Conservation (phyloP, 164 flowering plant species). For the Malania oleifera region DNA sequence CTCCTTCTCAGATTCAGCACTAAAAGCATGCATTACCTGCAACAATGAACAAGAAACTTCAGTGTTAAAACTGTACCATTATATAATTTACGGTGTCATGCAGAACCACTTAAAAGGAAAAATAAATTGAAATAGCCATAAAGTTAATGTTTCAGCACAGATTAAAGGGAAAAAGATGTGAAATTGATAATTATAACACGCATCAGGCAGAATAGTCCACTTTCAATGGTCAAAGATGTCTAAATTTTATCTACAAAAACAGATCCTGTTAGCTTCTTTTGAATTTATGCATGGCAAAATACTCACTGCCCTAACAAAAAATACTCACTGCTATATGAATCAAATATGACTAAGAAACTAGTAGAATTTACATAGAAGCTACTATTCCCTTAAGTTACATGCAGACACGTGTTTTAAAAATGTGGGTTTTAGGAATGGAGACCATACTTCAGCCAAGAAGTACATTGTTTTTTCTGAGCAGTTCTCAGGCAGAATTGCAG, state of each 20-base stretch:
- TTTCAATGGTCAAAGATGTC: too few relatives aligned
- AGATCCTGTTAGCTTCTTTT: too few relatives aligned
- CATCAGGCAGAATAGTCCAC: too few relatives aligned
- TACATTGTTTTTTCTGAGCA: conserved; percentile 56
- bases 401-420: too few relatives aligned
- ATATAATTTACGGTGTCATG: not conserved
- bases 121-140: too few relatives aligned
- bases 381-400: not conserved
- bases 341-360: not conserved
- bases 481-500: conserved; percentile 38
- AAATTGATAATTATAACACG: too few relatives aligned
- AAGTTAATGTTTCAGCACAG: too few relatives aligned
- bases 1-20: conserved; percentile 74
- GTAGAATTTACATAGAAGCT: not conserved
- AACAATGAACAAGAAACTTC: conserved; percentile 13
- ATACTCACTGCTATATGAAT: not conserved
- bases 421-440: not conserved
- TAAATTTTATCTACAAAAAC: too few relatives aligned
- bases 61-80: not conserved
- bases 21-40: conserved; percentile 72
- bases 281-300: too few relatives aligned
- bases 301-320: too few relatives aligned
- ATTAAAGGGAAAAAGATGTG: too few relatives aligned
- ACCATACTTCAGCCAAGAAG: conserved; percentile 81
- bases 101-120: too few relatives aligned